phyloP scores from a whole-genome alignment of 1,139 yeast genomes.

The Pichia sp. region DNA sequence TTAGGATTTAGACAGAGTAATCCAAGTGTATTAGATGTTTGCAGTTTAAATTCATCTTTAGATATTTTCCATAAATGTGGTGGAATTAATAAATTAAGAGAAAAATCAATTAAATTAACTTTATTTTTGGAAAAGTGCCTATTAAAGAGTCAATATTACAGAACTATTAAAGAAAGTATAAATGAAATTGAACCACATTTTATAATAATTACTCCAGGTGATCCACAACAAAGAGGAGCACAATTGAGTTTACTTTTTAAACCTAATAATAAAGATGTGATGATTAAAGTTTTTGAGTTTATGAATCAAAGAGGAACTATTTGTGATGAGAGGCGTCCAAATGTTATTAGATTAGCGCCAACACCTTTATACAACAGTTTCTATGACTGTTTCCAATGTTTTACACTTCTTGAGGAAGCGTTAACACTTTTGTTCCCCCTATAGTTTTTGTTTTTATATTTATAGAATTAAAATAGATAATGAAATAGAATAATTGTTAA shows the following conservation, averaged over 20 bases:
- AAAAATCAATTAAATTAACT: conserved; percentile 55
- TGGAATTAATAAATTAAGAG: conserved; percentile 53
- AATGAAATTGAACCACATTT: conserved; percentile 37
- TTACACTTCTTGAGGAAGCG: conserved; percentile 37
- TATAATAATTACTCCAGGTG: conserved; percentile 66
- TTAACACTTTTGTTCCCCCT: not conserved
- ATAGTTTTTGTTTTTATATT: not conserved
- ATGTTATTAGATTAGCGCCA: conserved; percentile 82
- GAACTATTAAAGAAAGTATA: conserved; percentile 27
- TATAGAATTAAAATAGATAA: not conserved
- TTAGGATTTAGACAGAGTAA: conserved; percentile 88
- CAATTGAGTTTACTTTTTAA: conserved; percentile 71
- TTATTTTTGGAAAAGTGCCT: conserved; percentile 47
- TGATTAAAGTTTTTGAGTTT: conserved; percentile 54
- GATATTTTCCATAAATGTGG: conserved; percentile 57
- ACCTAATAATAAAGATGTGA: conserved; percentile 46
- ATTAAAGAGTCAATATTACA: conserved; percentile 38
- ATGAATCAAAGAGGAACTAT: conserved; percentile 57
- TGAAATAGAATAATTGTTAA: too few species aligned
- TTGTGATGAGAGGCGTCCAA: conserved; percentile 86
- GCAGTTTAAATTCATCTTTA: conserved; percentile 60
- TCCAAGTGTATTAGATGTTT: conserved; percentile 81
- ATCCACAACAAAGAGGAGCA: conserved; percentile 60
- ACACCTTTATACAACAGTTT: conserved; percentile 77
- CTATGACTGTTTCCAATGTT: conserved; percentile 50